These are phyloP conservation scores for Thelonectria olida DNA, from an alignment of 2,329 filamentous ascomycete species.

Conservation along the genomic window DNA sequence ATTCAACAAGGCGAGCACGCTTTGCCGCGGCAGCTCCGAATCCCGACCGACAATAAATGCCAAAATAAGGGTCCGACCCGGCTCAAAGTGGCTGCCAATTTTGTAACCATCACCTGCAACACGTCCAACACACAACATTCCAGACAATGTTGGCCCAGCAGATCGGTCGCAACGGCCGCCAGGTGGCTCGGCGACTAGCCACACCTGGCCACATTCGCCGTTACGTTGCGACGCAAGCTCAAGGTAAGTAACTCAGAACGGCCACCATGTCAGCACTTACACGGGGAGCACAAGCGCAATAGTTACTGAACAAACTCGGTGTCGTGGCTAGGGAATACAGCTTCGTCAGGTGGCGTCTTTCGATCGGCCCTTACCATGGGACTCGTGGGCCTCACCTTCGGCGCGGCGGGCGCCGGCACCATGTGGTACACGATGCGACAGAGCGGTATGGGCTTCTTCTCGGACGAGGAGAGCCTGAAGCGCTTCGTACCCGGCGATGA, in stretches of 20 bases:
- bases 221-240: slow-evolving; percentile 40
- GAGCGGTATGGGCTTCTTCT: slow-evolving; percentile 51
- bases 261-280: slow-evolving; percentile 5
- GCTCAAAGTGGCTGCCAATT: too few relatives aligned
- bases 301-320: slow-evolving; percentile 9
- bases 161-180: slow-evolving; percentile 36
- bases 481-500: slow-evolving; percentile 69
- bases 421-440: slow-evolving; percentile 49
- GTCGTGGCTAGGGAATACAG: background rate
- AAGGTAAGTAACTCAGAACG: slow-evolving; percentile 11
- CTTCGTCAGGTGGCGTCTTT: slow-evolving; percentile 29
- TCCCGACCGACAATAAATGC: slow-evolving; percentile 18
- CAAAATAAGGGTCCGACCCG: slow-evolving; percentile 2
- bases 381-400: slow-evolving; percentile 44
- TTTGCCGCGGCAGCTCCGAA: slow-evolving; percentile 38
- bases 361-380: slow-evolving; percentile 37
- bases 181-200: slow-evolving; percentile 32
- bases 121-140: background rate
- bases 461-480: slow-evolving; percentile 76
- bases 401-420: slow-evolving; percentile 43
- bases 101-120: background rate
- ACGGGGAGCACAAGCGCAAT: background rate
- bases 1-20: slow-evolving; percentile 23
- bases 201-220: slow-evolving; percentile 32
- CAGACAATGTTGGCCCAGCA: slow-evolving; percentile 35